Percentiles rank a stretch among this genome's conserved stretches.
phyloP scores from a whole-genome alignment of 306 rosid genomes.

The peach (Prunus persica) region DNA sequence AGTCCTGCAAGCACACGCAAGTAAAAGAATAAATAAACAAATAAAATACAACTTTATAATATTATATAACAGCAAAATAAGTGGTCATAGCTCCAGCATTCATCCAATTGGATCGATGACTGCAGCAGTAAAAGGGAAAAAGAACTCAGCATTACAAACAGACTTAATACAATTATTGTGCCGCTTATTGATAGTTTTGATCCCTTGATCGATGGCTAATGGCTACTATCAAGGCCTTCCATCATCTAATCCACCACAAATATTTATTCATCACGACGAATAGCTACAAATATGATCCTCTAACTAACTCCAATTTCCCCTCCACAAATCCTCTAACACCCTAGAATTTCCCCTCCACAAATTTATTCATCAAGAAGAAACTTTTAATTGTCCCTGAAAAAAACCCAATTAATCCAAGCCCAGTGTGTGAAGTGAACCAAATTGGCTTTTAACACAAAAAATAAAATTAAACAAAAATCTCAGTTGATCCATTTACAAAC shows the following conservation, averaged over 20 bases:
- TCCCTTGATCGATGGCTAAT: background rate
- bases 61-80: background rate
- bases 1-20: slow-evolving; percentile 49
- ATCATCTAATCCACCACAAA: background rate
- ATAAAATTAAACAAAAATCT: too few relatives aligned
- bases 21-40: background rate
- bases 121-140: background rate
- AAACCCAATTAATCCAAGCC: too few relatives aligned
- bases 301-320: background rate
- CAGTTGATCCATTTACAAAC: too few relatives aligned
- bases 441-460: too few relatives aligned
- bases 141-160: background rate
- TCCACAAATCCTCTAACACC: background rate
- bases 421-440: too few relatives aligned
- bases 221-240: background rate
- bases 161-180: background rate
- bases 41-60: background rate
- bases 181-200: background rate
- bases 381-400: too few relatives aligned
- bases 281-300: background rate
- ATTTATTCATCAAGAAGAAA: too few relatives aligned
- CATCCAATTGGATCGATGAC: background rate
- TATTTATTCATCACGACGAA: background rate
- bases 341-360: background rate
- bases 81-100: background rate